Base-by-base conservation (phyloP, 805 yeast genomes). In the Starmerella stigmatis region DNA sequence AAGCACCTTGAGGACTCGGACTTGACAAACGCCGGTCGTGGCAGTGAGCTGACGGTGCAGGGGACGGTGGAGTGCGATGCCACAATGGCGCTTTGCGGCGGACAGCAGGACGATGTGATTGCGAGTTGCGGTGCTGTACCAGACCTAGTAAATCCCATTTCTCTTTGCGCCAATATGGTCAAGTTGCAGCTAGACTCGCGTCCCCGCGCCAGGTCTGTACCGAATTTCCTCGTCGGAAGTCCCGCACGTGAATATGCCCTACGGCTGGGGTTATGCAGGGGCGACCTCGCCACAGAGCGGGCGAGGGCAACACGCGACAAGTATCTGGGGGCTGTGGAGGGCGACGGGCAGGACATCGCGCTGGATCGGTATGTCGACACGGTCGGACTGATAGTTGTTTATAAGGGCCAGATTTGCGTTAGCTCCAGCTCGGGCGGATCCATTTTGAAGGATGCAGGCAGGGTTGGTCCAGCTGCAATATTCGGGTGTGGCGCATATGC, bases 381-480 rank as follows among this genome's bases (percentile, higher is more conserved):
- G 1, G 61, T 68, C 3, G 71, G 72, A 1, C 63, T 66, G 7
- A 60, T 68, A 9, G 61, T 64, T 27, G 45, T 60, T 1, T 64
- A n/a, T 8, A 26, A 57, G 35, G 22, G 10, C 0, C 60, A 58
- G 1, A 26, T 61, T 4, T 55, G 62, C 9, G 65, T 60, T 2
- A 63, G 60, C 6, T 53, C 68, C 3, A 60, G 67, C 49, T 67
- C 71, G 1, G 72, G 73, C 2, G 72, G 72, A 0, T 53, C 62
- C 1, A 40, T 62, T 13, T 50, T 63, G 47, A 65, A 65, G 42
- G 54, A 42, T 3, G 55, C 64, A 0, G 72, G 72, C 10, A 37
- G 72, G 26, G 43, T 68, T 1, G 72, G 72, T 2, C 68, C 70
- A 0, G 72, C 72, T 1, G 68, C 68, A 1, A 35, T 68, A 2